phyloP scores from a whole-genome alignment of 2,329 filamentous ascomycete genomes.

The Orbilia javanica region DNA sequence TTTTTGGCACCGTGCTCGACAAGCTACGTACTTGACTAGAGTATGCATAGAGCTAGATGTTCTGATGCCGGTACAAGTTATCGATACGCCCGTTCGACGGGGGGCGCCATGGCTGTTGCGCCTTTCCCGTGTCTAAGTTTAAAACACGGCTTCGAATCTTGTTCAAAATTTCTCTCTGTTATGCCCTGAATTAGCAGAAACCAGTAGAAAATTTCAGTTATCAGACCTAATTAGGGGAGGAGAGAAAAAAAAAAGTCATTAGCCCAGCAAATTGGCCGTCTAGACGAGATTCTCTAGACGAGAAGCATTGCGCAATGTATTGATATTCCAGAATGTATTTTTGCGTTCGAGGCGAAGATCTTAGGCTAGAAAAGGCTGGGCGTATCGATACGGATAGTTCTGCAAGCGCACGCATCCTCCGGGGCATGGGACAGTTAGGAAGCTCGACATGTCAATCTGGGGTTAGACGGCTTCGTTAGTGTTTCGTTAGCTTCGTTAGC shows the following conservation, averaged over 20 bases:
- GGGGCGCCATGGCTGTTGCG: neutral
- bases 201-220: neutral
- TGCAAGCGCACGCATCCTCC: constrained; percentile 21
- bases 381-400: constrained; percentile 57
- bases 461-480: constrained; percentile 25
- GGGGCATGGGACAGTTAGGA: constrained; percentile 23
- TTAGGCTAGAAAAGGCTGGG: constrained; percentile 24
- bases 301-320: constrained; percentile 26
- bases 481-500: constrained; percentile 7
- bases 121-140: constrained; percentile 13
- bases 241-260: neutral
- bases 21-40: neutral
- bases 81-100: neutral
- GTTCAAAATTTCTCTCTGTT: neutral
- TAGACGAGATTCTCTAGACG: constrained; percentile 21
- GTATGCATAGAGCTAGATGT: neutral
- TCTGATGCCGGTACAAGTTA: neutral
- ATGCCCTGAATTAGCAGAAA: neutral
- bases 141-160: neutral
- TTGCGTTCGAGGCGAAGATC: constrained; percentile 47
- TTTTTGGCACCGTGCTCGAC: too few relatives aligned
- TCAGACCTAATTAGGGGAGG: neutral
- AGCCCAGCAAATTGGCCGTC: constrained; percentile 7
- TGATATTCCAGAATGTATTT: constrained; percentile 33
- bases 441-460: constrained; percentile 50